phyloP scores from a whole-genome alignment of 2,329 filamentous ascomycete genomes.

The Hypomyces rosellus region DNA sequence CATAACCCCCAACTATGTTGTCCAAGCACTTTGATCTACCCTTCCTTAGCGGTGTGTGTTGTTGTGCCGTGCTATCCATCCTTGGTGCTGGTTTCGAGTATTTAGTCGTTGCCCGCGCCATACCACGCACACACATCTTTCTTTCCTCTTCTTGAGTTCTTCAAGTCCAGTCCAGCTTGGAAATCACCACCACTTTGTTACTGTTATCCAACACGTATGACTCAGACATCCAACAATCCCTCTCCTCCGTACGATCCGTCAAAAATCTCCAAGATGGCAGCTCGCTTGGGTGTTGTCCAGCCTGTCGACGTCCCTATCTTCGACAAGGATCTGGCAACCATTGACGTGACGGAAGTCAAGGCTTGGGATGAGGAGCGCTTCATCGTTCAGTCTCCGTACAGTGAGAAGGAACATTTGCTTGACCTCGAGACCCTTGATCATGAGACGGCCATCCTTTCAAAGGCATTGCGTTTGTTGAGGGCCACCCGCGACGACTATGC shows the following conservation, averaged over 20 bases:
- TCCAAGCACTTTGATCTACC: conserved; percentile 4
- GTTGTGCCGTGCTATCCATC: too few species aligned
- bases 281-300: conserved; percentile 18
- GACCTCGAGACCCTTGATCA: conserved; percentile 61
- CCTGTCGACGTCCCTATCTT: conserved; percentile 19
- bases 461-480: conserved; percentile 59
- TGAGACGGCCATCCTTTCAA: conserved; percentile 63
- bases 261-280: conserved; percentile 21
- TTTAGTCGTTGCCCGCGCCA: too few species aligned
- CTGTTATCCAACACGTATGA: not conserved
- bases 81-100: too few species aligned
- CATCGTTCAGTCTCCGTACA: conserved; percentile 71
- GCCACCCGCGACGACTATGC: conserved; percentile 66
- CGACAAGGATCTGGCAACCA: conserved; percentile 18
- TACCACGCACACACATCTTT: too few species aligned
- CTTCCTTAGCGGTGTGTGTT: too few species aligned
- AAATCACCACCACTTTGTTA: not conserved
- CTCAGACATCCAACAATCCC: not conserved
- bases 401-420: conserved; percentile 62
- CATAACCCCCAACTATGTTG: conserved; percentile 8
- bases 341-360: conserved; percentile 21
- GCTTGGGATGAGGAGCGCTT: conserved; percentile 19
- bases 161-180: not conserved
- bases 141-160: too few species aligned
- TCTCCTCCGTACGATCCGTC: not conserved